Conservation (phyloP, 2,329 filamentous ascomycete genomes). For the Pseudogymnoascus sp. region DNA sequence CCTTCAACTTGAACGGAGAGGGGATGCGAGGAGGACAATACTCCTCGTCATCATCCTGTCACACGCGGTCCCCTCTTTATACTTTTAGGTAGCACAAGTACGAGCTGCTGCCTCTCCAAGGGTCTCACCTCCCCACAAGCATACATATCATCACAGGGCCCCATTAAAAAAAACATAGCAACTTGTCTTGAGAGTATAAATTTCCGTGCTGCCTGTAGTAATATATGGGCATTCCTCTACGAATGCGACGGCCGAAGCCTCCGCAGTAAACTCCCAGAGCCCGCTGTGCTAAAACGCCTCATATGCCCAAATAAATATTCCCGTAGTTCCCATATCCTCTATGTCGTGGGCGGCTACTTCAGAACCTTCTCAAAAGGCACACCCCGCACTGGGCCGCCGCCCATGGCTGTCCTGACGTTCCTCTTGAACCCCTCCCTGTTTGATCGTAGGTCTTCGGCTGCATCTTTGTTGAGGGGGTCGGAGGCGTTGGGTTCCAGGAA, state of each 20-base stretch:
- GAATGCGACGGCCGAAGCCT: neutral
- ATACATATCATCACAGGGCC: neutral
- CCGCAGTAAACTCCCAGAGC: neutral
- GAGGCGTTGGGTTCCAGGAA: slow-evolving; percentile 97
- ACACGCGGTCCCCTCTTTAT: neutral
- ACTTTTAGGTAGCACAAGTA: neutral
- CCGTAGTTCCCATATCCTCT: neutral
- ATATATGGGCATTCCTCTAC: slow-evolving; percentile 2
- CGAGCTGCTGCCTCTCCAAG: neutral
- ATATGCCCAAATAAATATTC: slow-evolving; percentile 5
- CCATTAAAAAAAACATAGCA: neutral
- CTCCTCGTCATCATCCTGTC: neutral
- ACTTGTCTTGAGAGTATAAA: neutral
- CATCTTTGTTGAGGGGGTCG: slow-evolving; percentile 97
- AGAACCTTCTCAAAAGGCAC: slow-evolving; percentile 72
- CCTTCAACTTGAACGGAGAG: neutral
- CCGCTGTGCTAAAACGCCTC: slow-evolving; percentile 10
- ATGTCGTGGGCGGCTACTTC: slow-evolving; percentile 40
- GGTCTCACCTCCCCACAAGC: neutral
- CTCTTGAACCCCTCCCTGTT: slow-evolving; percentile 87
- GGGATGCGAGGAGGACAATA: too few species aligned
- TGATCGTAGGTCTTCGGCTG: slow-evolving; percentile 79
- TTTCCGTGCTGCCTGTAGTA: neutral
- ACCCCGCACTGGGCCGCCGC: slow-evolving; percentile 67
- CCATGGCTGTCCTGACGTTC: slow-evolving; percentile 81